A percentile compares a stretch with the other conserved stretches of the same genome.
These are phyloP conservation scores for Calocybe gambosa DNA, from an alignment of 1,284 basidiomycete genomes.

Conservation along the genomic window DNA sequence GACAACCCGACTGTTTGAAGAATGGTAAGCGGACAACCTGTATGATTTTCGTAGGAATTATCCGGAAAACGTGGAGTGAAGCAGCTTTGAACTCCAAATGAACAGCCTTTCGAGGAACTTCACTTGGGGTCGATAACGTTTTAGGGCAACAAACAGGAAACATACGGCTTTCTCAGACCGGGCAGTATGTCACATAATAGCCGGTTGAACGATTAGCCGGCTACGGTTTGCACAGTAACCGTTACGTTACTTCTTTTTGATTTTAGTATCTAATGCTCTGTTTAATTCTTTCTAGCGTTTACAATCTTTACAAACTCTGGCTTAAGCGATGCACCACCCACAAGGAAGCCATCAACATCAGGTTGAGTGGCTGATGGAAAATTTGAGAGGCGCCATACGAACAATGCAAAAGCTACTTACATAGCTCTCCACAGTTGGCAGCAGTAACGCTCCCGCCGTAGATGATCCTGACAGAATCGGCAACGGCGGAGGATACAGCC, in stretches of 20 bases:
- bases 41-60: no score
- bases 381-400: background rate
- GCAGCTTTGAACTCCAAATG: no score
- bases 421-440: constrained; percentile 82
- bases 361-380: constrained; percentile 45
- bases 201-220: no score
- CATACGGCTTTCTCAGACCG: background rate
- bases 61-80: no score
- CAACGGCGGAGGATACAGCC: constrained; percentile 65
- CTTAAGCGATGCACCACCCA: constrained; percentile 96
- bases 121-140: background rate
- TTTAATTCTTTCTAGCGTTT: constrained; percentile 47
- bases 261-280: no score
- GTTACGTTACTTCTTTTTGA: no score
- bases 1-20: no score
- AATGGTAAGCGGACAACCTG: no score
- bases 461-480: constrained; percentile 81
- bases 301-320: constrained; percentile 94
- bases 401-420: constrained; percentile 37
- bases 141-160: background rate
- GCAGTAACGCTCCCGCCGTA: constrained; percentile 95
- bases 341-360: constrained; percentile 98
- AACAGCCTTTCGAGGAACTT: background rate
- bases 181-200: no score
- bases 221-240: background rate